phyloP scores from a whole-genome alignment of 495 filamentous ascomycete species.

The Chaetomium fimeti region DNA sequence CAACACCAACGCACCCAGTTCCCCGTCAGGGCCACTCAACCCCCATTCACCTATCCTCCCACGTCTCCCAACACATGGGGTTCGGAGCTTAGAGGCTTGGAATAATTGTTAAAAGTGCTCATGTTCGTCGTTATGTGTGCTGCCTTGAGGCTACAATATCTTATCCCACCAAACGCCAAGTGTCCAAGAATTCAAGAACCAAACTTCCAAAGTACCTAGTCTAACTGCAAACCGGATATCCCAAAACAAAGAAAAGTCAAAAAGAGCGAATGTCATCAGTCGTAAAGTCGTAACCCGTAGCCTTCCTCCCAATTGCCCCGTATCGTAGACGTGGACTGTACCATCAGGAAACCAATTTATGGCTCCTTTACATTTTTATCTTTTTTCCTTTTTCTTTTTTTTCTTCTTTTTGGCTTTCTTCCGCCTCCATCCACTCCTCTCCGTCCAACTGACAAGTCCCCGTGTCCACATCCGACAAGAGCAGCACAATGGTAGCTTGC shows the following conservation, averaged over 20 bases:
- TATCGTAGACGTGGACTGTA: constrained; percentile 6
- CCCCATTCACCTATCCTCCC: no score
- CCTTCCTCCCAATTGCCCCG: constrained; percentile 25
- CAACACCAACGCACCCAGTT: no score
- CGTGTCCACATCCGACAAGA: not conserved
- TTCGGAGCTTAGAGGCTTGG: no score
- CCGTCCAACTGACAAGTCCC: not conserved
- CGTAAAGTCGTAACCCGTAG: constrained; percentile 20
- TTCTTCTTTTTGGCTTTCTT: not conserved
- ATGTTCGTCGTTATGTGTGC: not conserved
- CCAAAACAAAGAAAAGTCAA: not conserved
- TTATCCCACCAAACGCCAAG: constrained; percentile 9
- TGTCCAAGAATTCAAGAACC: not conserved
- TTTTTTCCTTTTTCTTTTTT: not conserved
- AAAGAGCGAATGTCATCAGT: constrained; percentile 18
- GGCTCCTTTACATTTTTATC: not conserved
- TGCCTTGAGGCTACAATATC: constrained; percentile 20
- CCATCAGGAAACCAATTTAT: constrained; percentile 15
- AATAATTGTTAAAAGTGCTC: not conserved
- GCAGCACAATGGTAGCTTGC: not conserved
- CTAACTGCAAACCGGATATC: constrained; percentile 14
- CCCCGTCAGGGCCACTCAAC: no score
- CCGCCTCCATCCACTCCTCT: not conserved
- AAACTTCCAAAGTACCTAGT: constrained; percentile 8
- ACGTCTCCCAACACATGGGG: no score